These are phyloP conservation scores for Phialemonium atrogriseum DNA, from an alignment of 2,329 filamentous ascomycete genomes.

Conservation along the genomic window DNA sequence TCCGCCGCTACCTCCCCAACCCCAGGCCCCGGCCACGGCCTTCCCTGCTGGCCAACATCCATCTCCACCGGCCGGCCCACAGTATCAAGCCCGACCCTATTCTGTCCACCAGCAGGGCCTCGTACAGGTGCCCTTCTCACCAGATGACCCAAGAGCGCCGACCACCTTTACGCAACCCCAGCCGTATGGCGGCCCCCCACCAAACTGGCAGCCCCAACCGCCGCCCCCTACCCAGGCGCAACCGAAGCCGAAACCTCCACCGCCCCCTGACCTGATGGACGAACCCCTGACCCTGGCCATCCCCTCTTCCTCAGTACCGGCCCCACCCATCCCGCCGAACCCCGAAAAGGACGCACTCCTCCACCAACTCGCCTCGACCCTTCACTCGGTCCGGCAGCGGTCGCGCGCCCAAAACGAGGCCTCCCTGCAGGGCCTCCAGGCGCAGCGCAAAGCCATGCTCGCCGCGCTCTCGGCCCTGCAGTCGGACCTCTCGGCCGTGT, in stretches of 20 bases:
- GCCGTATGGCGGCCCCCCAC: conserved; percentile 9
- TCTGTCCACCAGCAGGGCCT: conserved; percentile 9
- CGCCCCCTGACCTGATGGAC: conserved; percentile 47
- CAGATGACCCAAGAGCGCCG: conserved; percentile 8
- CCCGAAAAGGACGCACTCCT: conserved; percentile 89
- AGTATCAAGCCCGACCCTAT: conserved; percentile 16
- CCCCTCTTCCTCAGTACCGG: conserved; percentile 44
- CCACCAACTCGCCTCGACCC: conserved; percentile 61
- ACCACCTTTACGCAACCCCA: conserved; percentile 7
- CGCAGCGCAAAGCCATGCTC: conserved; percentile 72
- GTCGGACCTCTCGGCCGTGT: conserved; percentile 63
- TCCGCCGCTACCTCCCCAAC: conserved; percentile 33
- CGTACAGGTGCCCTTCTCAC: conserved; percentile 9
- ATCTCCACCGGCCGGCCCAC: conserved; percentile 10
- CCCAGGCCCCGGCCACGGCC: conserved; percentile 3
- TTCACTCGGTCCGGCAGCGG: conserved; percentile 61
- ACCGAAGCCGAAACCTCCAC: conserved; percentile 29
- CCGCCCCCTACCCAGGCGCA: conserved; percentile 16
- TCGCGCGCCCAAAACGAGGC: conserved; percentile 65
- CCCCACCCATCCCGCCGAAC: conserved; percentile 88
- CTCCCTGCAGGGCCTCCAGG: conserved; percentile 65
- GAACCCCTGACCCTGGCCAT: conserved; percentile 45
- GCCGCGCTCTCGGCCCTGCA: conserved; percentile 62
- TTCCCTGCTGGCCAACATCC: conserved; percentile 8
- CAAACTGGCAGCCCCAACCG: conserved; percentile 14